Evolutionary conservation across 768 basidiomycete species (phyloP).

Genomic region (Phlebiopsis flavidoalba): DNA sequence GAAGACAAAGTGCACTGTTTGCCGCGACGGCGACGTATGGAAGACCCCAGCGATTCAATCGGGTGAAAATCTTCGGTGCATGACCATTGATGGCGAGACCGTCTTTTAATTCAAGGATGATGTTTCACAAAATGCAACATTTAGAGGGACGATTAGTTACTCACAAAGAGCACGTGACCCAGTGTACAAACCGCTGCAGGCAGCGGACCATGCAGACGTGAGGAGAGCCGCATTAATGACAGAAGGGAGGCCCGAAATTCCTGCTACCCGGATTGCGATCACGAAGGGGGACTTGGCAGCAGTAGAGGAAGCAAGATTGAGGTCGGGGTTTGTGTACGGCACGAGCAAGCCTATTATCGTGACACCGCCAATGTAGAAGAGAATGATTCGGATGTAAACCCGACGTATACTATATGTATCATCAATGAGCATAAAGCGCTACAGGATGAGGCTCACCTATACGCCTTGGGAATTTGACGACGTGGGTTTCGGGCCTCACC

Average conservation of each 20-base stretch:
- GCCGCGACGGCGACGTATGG: conserved; percentile 68
- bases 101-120: conserved; percentile 36
- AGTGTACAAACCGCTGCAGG: conserved; percentile 35
- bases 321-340: conserved; percentile 38
- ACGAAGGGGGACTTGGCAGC: conserved; percentile 52
- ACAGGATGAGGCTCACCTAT: background rate
- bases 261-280: conserved; percentile 50
- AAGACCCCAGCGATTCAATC: conserved; percentile 65
- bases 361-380: conserved; percentile 41
- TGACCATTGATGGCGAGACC: conserved; percentile 77
- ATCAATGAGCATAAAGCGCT: too few species aligned
- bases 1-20: conserved; percentile 57
- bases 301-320: conserved; percentile 32
- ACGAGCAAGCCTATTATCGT: conserved; percentile 45
- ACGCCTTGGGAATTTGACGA: conserved; percentile 33
- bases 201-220: conserved; percentile 36
- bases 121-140: background rate
- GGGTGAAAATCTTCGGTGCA: conserved; percentile 76
- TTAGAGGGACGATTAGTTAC: background rate
- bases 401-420: conserved; percentile 20
- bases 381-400: conserved; percentile 48
- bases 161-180: conserved; percentile 34
- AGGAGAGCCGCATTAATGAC: conserved; percentile 29
- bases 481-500: conserved; percentile 50
- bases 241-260: conserved; percentile 53